Evolutionary conservation across 2,329 filamentous ascomycete species (phyloP), one percentile per base, ranked within the genome.

Genomic region (Trichoderma harzianum): DNA sequence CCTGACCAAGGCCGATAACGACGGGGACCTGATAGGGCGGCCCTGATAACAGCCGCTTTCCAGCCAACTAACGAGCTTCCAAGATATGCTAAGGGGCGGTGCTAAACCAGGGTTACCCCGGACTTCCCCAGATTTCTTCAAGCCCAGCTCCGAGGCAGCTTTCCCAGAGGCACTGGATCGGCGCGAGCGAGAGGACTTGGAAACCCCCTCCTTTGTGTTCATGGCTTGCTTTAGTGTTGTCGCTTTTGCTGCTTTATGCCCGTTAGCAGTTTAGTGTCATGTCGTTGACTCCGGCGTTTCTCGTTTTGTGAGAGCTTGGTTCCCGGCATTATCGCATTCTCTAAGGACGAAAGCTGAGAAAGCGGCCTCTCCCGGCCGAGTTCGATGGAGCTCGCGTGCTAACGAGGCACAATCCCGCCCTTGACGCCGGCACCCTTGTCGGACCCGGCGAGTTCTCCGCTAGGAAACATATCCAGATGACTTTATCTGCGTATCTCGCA

Each of bases 51-150:
- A 36, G 14, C 55, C 43, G 26, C 43, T 28, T 28, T 21, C 57
- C 18, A 24, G n/a, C 24, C 5, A 18, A 47, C 69, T 26, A 55
- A 64, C 21, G 30, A n/a, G 30, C 43, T 58, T 36, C 51, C 60
- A 51, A 70, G 60, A 63, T 53, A 65, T 57, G 62, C 58, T 43
- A 61, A 55, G 47, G 47, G 34, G 14, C 67, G 36, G 63, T 66
- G 66, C 66, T 64, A 58, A 34, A 53, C 61, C 62, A 66, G 62
- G 61, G 69, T 16, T 58, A 60, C 62, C 69, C 69, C 69, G 61
- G 69, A 60, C 69, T 71, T 71, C 69, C 69, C 69, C 69, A 71
- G 69, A 71, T 71, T 69, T 69, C 67, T 60, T 47, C 61, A 43
- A 32, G 61, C 32, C 57, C 34, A 58, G 51, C 65, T 36, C 53